A percentile compares a stretch with the other conserved stretches of the same genome.
Evolutionary conservation across 495 filamentous ascomycete genomes (phyloP).

Genomic region (Podospora anserina): DNA sequence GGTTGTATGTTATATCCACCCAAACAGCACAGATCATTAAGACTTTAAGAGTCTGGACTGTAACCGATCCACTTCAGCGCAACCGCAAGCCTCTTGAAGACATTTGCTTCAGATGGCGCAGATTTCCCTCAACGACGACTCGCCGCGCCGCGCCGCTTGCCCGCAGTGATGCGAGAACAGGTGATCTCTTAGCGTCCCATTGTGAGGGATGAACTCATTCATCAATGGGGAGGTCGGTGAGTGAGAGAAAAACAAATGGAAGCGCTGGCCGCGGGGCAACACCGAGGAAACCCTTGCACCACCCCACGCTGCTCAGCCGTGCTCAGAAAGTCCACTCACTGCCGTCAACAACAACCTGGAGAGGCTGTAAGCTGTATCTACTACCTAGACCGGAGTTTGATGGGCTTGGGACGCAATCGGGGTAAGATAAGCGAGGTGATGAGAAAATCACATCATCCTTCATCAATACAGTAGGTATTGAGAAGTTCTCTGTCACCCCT

Average conservation of each 20-base stretch:
- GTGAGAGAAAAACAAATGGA: neutral
- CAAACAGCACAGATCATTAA: neutral
- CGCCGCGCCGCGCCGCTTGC: constrained; percentile 4
- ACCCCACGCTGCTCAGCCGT: neutral
- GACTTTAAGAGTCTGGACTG: neutral
- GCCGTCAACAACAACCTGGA: neutral
- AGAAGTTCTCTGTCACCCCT: neutral
- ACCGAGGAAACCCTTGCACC: neutral
- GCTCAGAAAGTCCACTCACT: neutral
- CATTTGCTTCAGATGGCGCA: neutral
- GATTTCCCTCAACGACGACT: too few relatives aligned
- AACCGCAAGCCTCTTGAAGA: neutral
- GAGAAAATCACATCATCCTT: constrained; percentile 3
- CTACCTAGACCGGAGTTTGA: neutral
- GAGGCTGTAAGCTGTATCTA: neutral
- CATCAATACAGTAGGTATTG: neutral
- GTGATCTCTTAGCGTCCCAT: constrained; percentile 4
- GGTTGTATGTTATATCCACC: neutral
- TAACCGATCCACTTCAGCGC: too few relatives aligned
- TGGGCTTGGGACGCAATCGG: neutral
- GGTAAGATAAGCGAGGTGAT: constrained; percentile 3
- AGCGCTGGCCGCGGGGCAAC: neutral
- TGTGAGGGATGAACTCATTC: neutral
- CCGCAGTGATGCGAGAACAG: constrained; percentile 13
- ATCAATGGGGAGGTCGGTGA: neutral